phyloP scores from a whole-genome alignment of 2,329 filamentous ascomycete species.

The Pseudocercospora crystallina region DNA sequence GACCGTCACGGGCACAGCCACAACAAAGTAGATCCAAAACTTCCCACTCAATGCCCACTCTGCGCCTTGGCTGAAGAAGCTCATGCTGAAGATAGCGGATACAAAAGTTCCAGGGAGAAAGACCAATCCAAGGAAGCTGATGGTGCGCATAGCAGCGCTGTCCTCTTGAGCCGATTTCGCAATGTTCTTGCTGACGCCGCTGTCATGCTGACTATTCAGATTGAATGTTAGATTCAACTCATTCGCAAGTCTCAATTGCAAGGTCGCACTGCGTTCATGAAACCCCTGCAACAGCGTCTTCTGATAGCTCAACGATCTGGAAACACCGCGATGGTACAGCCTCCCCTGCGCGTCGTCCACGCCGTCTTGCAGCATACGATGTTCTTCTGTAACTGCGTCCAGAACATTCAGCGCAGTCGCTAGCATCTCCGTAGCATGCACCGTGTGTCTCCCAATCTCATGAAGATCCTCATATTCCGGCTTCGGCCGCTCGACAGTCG shows the following conservation, averaged over 20 bases:
- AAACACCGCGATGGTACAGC: too few relatives aligned
- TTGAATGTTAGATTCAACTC: conserved; percentile 1
- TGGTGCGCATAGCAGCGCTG: conserved; percentile 9
- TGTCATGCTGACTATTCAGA: too few relatives aligned
- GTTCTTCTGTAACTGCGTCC: not conserved
- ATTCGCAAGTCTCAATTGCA: conserved; percentile 5
- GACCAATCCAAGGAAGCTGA: conserved; percentile 2
- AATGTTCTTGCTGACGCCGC: conserved; percentile 1
- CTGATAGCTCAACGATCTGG: not conserved
- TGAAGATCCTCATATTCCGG: conserved; percentile 6
- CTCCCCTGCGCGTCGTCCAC: too few relatives aligned
- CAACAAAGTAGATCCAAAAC: conserved; percentile 5
- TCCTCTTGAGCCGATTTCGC: conserved; percentile 2
- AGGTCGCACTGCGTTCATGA: not conserved
- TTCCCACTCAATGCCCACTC: conserved; percentile 1
- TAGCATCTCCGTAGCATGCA: conserved; percentile 6
- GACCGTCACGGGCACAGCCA: not conserved
- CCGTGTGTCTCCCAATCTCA: conserved; percentile 3
- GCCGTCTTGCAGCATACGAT: not conserved
- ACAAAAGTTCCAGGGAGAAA: conserved; percentile 6
- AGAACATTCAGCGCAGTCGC: conserved; percentile 2
- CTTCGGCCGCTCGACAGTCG: not conserved
- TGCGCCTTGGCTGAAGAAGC: conserved; percentile 5
- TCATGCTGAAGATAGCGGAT: conserved; percentile 9
- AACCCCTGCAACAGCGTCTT: conserved; percentile 6